A percentile compares a stretch with the other conserved stretches of the same genome.
phyloP scores from a whole-genome alignment of 345 rosid species.

The Draba incana region DNA sequence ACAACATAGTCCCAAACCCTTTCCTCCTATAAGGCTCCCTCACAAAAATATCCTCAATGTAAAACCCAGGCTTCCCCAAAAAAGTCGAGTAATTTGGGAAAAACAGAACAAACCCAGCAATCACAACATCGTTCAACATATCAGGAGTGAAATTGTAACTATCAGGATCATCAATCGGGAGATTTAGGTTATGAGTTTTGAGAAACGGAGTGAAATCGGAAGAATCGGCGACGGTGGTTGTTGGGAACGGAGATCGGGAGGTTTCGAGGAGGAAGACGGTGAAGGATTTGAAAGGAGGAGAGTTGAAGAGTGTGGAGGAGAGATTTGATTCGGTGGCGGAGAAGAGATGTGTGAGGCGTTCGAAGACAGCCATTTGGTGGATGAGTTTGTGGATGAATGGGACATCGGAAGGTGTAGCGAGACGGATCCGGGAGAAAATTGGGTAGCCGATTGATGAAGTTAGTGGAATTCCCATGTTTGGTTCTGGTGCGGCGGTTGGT shows the following conservation, averaged over 20 bases:
- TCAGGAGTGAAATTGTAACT: constrained; percentile 49
- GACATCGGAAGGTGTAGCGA: constrained; percentile 72
- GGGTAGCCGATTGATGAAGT: constrained; percentile 53
- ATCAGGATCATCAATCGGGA: constrained; percentile 62
- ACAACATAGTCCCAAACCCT: constrained; percentile 74
- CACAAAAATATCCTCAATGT: constrained; percentile 80
- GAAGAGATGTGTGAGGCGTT: constrained; percentile 65
- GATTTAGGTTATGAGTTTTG: constrained; percentile 49
- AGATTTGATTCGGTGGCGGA: constrained; percentile 82
- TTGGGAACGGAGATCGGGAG: constrained; percentile 56
- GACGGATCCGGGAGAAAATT: constrained; percentile 81
- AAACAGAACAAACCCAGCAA: constrained; percentile 86
- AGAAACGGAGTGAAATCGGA: constrained; percentile 49
- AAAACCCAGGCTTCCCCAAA: constrained; percentile 77
- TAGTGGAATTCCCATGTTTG: constrained; percentile 47
- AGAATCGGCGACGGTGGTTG: background rate
- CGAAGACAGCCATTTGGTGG: constrained; percentile 90
- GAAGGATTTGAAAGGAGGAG: constrained; percentile 80
- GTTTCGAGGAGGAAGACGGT: constrained; percentile 80
- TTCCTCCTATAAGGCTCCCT: constrained; percentile 80
- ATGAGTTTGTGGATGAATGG: constrained; percentile 87
- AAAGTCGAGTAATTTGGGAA: constrained; percentile 78
- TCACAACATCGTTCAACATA: constrained; percentile 41
- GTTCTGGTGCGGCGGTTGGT: constrained; percentile 66
- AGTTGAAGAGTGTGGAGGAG: constrained; percentile 68